Percentiles rank a stretch among this genome's conserved stretches.
phyloP scores from a whole-genome alignment of 179 eudicot species.

The Sideroxylon spinosum region DNA sequence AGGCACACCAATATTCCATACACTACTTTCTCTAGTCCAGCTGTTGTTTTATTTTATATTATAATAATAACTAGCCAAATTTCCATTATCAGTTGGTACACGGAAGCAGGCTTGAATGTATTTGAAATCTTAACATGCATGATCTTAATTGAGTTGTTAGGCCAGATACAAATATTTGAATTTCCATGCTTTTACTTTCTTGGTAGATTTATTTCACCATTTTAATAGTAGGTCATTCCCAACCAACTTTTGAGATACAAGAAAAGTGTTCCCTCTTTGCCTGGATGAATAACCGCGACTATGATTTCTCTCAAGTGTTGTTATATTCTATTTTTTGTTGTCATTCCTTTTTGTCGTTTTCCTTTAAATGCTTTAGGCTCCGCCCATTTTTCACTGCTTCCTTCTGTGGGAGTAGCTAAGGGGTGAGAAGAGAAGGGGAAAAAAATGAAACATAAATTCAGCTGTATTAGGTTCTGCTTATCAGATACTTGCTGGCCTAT shows the following conservation, averaged over 20 bases:
- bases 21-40: constrained; percentile 2
- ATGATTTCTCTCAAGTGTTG: background rate
- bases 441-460: background rate
- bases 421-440: background rate
- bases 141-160: background rate
- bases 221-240: background rate
- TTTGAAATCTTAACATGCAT: background rate
- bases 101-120: background rate
- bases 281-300: background rate
- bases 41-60: background rate
- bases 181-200: background rate
- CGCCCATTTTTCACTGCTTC: background rate
- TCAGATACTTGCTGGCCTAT: background rate
- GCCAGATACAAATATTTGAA: background rate
- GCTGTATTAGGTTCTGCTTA: background rate
- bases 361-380: background rate
- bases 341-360: background rate
- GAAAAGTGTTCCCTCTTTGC: background rate
- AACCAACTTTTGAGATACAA: background rate
- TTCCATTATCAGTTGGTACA: background rate
- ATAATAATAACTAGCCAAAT: background rate
- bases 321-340: background rate
- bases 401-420: background rate
- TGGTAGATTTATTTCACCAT: background rate
- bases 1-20: background rate